Conservation (phyloP, 2,329 filamentous ascomycete species). For the Cercospora beticola region DNA sequence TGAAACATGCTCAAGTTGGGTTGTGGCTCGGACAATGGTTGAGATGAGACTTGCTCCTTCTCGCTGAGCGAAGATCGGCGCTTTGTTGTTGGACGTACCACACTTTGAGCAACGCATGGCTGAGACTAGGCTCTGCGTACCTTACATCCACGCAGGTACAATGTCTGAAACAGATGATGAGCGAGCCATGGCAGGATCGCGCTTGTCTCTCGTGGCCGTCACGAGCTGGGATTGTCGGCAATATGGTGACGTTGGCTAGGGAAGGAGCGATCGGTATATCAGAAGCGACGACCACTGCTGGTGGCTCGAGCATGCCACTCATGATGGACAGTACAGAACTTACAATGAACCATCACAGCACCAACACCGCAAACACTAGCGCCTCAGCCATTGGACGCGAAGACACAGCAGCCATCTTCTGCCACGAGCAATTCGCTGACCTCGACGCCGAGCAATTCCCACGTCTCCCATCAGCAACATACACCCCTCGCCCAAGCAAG, state of each 20-base stretch:
- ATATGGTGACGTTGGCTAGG: background rate
- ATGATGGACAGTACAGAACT: background rate
- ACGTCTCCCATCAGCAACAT: constrained; percentile 29
- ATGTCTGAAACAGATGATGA: background rate
- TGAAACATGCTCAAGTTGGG: background rate
- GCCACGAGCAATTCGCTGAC: constrained; percentile 37
- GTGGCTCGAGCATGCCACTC: background rate
- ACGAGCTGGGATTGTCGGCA: background rate
- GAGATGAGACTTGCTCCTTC: background rate
- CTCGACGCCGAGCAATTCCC: constrained; percentile 40
- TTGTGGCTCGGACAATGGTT: background rate
- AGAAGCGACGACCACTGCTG: background rate
- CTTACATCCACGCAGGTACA: background rate
- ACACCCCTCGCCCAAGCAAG: constrained; percentile 29
- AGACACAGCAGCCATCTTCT: constrained; percentile 20
- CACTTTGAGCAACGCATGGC: background rate
- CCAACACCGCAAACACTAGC: background rate
- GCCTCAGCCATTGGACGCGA: background rate
- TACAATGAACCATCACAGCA: background rate
- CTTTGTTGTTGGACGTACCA: background rate
- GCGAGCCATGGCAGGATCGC: background rate
- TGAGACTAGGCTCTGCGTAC: background rate
- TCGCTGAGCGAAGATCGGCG: background rate
- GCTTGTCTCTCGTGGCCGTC: background rate
- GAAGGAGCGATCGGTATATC: background rate